Evolutionary conservation across 2,329 filamentous ascomycete genomes (phyloP), one percentile per base, ranked within the genome.

Genomic region (Sporothrix schenckii): DNA sequence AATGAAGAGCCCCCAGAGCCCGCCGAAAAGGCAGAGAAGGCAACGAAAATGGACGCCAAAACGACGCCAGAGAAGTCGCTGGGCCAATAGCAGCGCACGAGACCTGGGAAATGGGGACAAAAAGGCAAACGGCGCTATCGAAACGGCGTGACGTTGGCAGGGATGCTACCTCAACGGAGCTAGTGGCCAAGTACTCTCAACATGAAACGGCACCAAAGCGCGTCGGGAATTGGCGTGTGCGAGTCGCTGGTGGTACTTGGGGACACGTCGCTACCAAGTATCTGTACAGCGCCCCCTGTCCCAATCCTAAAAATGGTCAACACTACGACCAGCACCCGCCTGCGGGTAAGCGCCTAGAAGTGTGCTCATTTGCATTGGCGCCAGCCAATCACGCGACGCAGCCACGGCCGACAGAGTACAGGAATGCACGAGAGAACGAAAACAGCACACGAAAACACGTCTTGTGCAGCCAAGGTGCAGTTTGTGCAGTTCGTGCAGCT

Each of bases 191-290:
- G 61, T 65, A 65, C 61, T 44, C 61, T 50, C 44, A 65, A 49
- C 61, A 10, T 65, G 61, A 65, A 65, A 65, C 61, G 49, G 61
- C 61, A 63, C 61, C 61, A 65, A 50, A 44, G 34, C 61, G 39
- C 61, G 61, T 41, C 50, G 24, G 44, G 34, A 41, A 50, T 21
- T 63, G 60, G 44, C 39, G 1, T n/a, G 41, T 13, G 41, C 13
- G 4, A 16, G 41, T 13, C 41, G 41, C 0, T 13, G 24, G 21
- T n/a, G 24, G 24, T 65, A 65, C 61, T 50, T 65, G 39, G 19
- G 1, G 39, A 47, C 39, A 47, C 39, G 58, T 61, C 39, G 58
- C n/a, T 7, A 2, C 13, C 58, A 47, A 21, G 58, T 63, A 63
- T 21, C n/a, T 10, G 27, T 3, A 39, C 13, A 9, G n/a, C 21